Evolutionary conservation across 352 stramenopile species (phyloP).

Genomic region (Proteromonas lacertae): DNA sequence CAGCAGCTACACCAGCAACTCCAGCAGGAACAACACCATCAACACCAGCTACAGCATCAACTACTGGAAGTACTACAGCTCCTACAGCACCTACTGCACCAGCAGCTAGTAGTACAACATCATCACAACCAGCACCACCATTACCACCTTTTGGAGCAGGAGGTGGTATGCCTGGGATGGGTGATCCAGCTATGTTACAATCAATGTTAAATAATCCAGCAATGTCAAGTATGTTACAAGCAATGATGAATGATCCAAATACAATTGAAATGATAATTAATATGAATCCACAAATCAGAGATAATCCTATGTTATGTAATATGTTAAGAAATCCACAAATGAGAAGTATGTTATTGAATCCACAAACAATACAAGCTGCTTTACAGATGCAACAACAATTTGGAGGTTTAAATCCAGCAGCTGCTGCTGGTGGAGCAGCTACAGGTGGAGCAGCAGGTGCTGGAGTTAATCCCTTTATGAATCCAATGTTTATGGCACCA

Average conservation of each 20-base stretch:
- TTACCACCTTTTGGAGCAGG: too few relatives aligned
- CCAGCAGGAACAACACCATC: neutral
- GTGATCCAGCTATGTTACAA: constrained; percentile 6
- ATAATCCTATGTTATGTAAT: constrained; percentile 43
- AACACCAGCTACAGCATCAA: too few relatives aligned
- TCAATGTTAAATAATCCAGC: constrained; percentile 41
- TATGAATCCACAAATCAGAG: constrained; percentile 34
- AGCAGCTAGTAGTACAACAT: too few relatives aligned
- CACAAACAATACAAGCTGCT: constrained; percentile 9
- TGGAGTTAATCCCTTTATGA: neutral
- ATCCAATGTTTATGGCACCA: constrained; percentile 5
- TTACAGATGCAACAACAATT: neutral
- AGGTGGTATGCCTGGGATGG: neutral
- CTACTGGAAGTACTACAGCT: too few relatives aligned
- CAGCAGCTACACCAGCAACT: neutral
- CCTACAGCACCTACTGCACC: too few relatives aligned
- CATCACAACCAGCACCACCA: too few relatives aligned
- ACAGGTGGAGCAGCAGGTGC: neutral
- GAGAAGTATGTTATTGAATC: constrained; percentile 45
- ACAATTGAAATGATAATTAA: constrained; percentile 7
- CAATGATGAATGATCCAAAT: constrained; percentile 22
- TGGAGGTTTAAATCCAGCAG: neutral
- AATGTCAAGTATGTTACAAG: constrained; percentile 32
- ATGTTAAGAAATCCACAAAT: constrained; percentile 44
- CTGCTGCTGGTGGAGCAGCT: neutral